These are phyloP conservation scores for Fragaria iinumae DNA, from an alignment of 306 rosid species.

Conservation along the genomic window DNA sequence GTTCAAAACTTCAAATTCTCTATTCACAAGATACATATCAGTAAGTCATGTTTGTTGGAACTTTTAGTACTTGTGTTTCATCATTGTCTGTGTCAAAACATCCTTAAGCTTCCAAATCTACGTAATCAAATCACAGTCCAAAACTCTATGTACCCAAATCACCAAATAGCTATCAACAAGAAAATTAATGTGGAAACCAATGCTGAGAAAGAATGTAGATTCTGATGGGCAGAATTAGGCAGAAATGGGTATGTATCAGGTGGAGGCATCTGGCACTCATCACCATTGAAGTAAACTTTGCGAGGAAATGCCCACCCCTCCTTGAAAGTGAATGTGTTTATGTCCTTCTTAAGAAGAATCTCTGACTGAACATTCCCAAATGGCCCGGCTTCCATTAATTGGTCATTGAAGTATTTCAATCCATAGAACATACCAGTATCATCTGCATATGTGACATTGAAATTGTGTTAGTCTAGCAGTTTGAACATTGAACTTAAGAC, in stretches of 20 bases:
- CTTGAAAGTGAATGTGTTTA: constrained; percentile 75
- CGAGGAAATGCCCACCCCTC: constrained; percentile 96
- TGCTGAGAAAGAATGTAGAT: constrained; percentile 27
- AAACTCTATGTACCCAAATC: constrained; percentile 13
- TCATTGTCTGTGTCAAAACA: constrained; percentile 8
- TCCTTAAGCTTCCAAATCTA: constrained; percentile 31
- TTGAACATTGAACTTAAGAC: background rate
- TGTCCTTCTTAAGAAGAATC: constrained; percentile 69
- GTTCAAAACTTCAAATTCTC: background rate
- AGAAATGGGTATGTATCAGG: constrained; percentile 84
- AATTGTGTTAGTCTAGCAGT: constrained; percentile 2
- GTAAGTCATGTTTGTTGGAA: constrained; percentile 1
- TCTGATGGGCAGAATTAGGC: constrained; percentile 57
- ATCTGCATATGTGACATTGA: constrained; percentile 42
- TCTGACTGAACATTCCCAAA: constrained; percentile 79
- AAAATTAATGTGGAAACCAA: constrained; percentile 42
- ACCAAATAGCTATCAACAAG: constrained; percentile 46
- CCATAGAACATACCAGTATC: constrained; percentile 95
- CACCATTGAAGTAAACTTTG: constrained; percentile 86
- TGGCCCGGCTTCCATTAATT: constrained; percentile 87
- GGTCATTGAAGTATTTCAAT: constrained; percentile 70
- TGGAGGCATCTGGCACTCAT: constrained; percentile 90
- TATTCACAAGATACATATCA: constrained; percentile 19
- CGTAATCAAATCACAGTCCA: constrained; percentile 24
- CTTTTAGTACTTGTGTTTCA: constrained; percentile 8